phyloP scores from a whole-genome alignment of 1,139 yeast species.

The Wickerhamiella infanticola region DNA sequence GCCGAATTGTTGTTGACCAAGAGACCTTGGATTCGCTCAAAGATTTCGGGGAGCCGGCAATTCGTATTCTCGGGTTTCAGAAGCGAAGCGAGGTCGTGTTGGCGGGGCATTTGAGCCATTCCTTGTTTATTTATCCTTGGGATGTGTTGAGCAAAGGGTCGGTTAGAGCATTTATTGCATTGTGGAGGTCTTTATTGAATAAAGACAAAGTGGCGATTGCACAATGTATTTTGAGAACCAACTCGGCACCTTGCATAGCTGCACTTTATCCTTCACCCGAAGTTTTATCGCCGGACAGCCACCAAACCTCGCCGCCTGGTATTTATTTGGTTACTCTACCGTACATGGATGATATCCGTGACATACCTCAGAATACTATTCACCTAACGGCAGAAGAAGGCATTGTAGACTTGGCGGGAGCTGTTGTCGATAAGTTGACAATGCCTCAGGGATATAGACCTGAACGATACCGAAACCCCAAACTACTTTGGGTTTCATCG shows the following conservation, averaged over 20 bases:
- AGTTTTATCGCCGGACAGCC: slow-evolving; percentile 7
- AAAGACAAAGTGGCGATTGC: slow-evolving; percentile 45
- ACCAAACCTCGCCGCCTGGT: slow-evolving; percentile 18
- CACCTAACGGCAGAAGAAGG: background rate
- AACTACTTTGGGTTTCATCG: slow-evolving; percentile 49
- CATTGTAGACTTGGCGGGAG: slow-evolving; percentile 20
- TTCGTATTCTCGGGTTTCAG: slow-evolving; percentile 56
- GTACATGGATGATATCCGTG: slow-evolving; percentile 25
- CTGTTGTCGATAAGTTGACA: slow-evolving; percentile 28
- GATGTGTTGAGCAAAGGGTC: slow-evolving; percentile 48
- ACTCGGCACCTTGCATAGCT: slow-evolving; percentile 43
- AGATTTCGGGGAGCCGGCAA: slow-evolving; percentile 25
- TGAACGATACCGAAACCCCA: slow-evolving; percentile 46
- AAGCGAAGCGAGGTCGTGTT: slow-evolving; percentile 21
- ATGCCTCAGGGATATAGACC: slow-evolving; percentile 41
- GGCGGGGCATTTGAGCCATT: slow-evolving; percentile 37
- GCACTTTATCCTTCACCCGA: slow-evolving; percentile 41
- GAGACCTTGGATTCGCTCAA: slow-evolving; percentile 25
- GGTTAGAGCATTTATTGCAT: slow-evolving; percentile 45
- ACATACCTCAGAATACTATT: slow-evolving; percentile 14
- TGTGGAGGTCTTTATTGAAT: slow-evolving; percentile 44
- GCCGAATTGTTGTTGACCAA: slow-evolving; percentile 26
- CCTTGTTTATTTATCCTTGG: slow-evolving; percentile 47
- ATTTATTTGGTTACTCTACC: slow-evolving; percentile 26
- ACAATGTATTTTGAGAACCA: slow-evolving; percentile 49